A percentile compares a stretch with the other conserved stretches of the same genome.
phyloP scores from a whole-genome alignment of 2,329 filamentous ascomycete species.

The Triangularia verruculosa region DNA sequence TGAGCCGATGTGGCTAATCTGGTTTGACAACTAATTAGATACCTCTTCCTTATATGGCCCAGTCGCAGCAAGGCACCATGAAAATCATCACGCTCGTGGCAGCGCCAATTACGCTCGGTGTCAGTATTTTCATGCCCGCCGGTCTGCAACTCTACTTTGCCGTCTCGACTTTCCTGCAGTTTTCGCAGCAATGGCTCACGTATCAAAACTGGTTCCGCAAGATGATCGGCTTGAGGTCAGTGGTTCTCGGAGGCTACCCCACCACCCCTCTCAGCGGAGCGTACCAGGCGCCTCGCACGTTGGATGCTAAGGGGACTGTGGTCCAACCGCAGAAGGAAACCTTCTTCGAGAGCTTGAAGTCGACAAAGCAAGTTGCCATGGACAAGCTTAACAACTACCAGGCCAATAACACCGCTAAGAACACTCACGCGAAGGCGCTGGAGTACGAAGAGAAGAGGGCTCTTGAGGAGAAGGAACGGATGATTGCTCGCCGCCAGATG shows the following conservation, averaged over 20 bases:
- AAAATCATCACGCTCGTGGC: conserved; percentile 36
- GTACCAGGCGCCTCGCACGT: conserved; percentile 35
- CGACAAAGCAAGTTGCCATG: conserved; percentile 15
- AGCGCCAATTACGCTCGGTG: conserved; percentile 32
- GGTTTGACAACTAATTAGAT: conserved; percentile 25
- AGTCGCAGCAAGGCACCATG: conserved; percentile 32
- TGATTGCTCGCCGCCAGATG: conserved; percentile 18
- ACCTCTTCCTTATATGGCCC: conserved; percentile 34
- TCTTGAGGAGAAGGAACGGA: conserved; percentile 29
- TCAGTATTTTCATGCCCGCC: conserved; percentile 48
- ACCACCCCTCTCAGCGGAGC: not conserved
- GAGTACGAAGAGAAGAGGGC: conserved; percentile 32
- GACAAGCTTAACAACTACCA: conserved; percentile 23
- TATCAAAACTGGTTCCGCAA: conserved; percentile 39
- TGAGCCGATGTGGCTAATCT: not conserved
- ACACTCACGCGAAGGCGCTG: conserved; percentile 21
- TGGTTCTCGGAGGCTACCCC: conserved; percentile 12
- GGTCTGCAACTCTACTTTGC: conserved; percentile 63
- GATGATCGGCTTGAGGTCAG: conserved; percentile 37
- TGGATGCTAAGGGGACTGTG: conserved; percentile 24
- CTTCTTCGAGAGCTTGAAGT: conserved; percentile 21
- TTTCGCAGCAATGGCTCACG: conserved; percentile 45
- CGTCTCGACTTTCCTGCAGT: conserved; percentile 37
- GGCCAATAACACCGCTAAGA: conserved; percentile 13
- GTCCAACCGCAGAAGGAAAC: conserved; percentile 11